These are phyloP conservation scores for Pugionium dolabratum DNA, from an alignment of 345 rosid genomes.

Conservation along the genomic window DNA sequence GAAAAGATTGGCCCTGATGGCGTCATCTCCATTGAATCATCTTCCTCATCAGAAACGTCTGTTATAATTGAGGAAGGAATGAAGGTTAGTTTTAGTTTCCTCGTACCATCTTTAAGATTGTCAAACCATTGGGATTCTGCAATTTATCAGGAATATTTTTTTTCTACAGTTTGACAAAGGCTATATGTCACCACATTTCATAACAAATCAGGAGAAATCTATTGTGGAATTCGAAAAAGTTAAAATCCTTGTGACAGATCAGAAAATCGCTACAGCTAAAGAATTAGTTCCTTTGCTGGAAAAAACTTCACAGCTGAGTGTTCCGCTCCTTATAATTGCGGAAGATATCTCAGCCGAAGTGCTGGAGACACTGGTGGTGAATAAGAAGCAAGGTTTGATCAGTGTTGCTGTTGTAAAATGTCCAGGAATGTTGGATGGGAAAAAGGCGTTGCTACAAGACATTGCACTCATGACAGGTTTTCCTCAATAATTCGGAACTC, in stretches of 20 bases:
- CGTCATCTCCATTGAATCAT: constrained; percentile 73
- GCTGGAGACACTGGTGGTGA: constrained; percentile 66
- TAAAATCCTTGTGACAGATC: constrained; percentile 78
- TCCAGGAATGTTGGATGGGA: constrained; percentile 74
- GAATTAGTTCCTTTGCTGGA: constrained; percentile 73
- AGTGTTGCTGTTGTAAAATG: constrained; percentile 84
- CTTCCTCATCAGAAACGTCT: constrained; percentile 68
- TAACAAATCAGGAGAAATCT: constrained; percentile 76
- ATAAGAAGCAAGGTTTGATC: constrained; percentile 71
- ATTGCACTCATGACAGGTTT: constrained; percentile 88
- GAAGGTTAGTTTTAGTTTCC: constrained; percentile 53
- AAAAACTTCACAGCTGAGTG: constrained; percentile 71
- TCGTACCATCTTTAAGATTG: not conserved
- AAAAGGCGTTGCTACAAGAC: constrained; percentile 85
- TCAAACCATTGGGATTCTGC: constrained; percentile 12
- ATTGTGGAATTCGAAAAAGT: constrained; percentile 78
- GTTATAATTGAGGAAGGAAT: constrained; percentile 83
- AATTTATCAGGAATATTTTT: constrained; percentile 17
- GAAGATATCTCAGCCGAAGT: constrained; percentile 74
- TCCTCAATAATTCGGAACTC: not conserved
- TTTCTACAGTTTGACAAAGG: constrained; percentile 79
- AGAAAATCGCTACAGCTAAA: constrained; percentile 61
- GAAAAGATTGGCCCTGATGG: constrained; percentile 87
- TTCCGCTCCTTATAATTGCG: constrained; percentile 75
- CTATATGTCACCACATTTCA: constrained; percentile 75